Conservation (phyloP, 1,284 basidiomycete species). For the Sutorius eximius region DNA sequence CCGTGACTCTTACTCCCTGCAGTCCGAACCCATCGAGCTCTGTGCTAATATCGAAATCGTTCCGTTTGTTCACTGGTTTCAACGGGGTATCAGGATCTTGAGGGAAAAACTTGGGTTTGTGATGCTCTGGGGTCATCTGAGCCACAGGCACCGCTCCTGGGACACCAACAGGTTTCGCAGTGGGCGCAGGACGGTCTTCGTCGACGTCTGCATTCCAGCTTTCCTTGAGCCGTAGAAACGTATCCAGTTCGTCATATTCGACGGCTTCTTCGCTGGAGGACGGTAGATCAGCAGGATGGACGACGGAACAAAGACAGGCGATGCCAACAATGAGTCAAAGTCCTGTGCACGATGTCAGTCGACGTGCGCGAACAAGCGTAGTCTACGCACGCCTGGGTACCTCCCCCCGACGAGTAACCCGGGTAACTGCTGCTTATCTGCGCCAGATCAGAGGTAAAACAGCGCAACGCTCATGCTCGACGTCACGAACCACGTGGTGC, state of each 20-base stretch:
- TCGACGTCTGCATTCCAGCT: conserved; percentile 59
- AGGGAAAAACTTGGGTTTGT: conserved; percentile 55
- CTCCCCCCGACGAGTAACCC: conserved; percentile 74
- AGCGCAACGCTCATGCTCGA: neutral
- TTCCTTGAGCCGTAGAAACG: conserved; percentile 72
- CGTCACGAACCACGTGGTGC: conserved; percentile 57
- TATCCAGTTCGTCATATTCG: conserved; percentile 67
- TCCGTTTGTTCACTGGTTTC: conserved; percentile 51
- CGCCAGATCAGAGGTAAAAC: conserved; percentile 3
- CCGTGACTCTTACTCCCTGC: conserved; percentile 72
- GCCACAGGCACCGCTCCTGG: conserved; percentile 71
- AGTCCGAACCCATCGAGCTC: conserved; percentile 69
- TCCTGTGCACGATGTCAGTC: conserved; percentile 37
- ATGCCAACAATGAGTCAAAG: conserved; percentile 55
- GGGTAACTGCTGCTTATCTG: conserved; percentile 78
- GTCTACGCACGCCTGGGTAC: conserved; percentile 53
- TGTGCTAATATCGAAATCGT: conserved; percentile 62
- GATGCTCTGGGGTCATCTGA: conserved; percentile 76
- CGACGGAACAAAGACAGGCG: conserved; percentile 5
- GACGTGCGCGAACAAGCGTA: neutral
- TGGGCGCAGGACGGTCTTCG: conserved; percentile 50
- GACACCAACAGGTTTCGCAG: conserved; percentile 65
- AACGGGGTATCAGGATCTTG: conserved; percentile 50
- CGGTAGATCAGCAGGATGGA: conserved; percentile 11
- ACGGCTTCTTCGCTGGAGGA: conserved; percentile 72